phyloP scores from a whole-genome alignment of 352 stramenopile species.

The Globisporangium recalcitrans region DNA sequence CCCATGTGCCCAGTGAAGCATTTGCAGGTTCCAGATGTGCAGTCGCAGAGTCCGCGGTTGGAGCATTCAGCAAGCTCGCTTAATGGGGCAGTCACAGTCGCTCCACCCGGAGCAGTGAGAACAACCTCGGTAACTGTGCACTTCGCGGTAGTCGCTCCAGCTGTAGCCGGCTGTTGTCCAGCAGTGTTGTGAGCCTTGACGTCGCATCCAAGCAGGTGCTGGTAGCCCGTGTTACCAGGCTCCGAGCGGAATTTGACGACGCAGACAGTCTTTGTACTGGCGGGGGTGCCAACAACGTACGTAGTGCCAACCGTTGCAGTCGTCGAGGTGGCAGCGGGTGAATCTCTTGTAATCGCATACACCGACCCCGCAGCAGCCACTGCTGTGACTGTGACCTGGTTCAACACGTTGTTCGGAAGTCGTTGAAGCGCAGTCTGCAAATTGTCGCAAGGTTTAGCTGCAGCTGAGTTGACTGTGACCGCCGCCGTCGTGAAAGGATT shows the following conservation, averaged over 20 bases:
- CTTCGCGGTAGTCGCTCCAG: not conserved
- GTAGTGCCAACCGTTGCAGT: not conserved
- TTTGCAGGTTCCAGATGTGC: constrained; percentile 40
- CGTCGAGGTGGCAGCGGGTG: not conserved
- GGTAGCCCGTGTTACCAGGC: constrained; percentile 48
- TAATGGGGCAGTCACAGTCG: constrained; percentile 22
- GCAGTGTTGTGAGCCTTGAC: constrained; percentile 20
- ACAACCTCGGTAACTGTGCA: constrained; percentile 40
- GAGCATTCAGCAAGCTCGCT: constrained; percentile 57
- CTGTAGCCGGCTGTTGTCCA: constrained; percentile 37
- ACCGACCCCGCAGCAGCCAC: not conserved
- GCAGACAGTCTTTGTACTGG: too few species aligned
- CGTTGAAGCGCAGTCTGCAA: constrained; percentile 33
- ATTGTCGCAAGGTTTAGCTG: too few species aligned
- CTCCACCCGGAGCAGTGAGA: too few species aligned
- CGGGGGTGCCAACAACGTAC: too few species aligned
- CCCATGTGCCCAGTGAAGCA: constrained; percentile 76
- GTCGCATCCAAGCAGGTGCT: constrained; percentile 52
- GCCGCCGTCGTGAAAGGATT: constrained; percentile 52
- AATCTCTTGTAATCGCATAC: constrained; percentile 24
- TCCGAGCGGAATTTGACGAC: constrained; percentile 44
- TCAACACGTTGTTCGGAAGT: constrained; percentile 69
- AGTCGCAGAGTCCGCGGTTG: constrained; percentile 56
- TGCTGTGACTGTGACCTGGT: constrained; percentile 28
- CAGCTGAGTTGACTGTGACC: too few species aligned